These are phyloP conservation scores for Lyophyllum semitale DNA, from an alignment of 768 basidiomycete species.

Conservation along the genomic window DNA sequence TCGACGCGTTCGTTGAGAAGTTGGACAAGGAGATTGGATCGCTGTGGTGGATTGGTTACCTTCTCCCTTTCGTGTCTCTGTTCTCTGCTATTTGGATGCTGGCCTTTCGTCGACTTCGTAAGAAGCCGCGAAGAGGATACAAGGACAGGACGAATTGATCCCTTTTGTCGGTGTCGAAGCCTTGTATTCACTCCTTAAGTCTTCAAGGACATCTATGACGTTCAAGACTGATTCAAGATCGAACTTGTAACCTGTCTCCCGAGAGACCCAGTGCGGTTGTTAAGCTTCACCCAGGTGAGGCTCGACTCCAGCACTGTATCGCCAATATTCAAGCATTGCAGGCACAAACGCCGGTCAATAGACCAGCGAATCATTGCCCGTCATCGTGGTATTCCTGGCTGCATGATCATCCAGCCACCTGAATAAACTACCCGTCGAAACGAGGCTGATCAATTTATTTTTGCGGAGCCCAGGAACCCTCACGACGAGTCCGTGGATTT, in stretches of 20 bases:
- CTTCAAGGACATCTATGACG: too few species aligned
- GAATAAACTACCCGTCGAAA: too few species aligned
- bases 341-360: not conserved
- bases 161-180: not conserved
- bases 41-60: conserved; percentile 48
- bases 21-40: conserved; percentile 52
- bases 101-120: conserved; percentile 14
- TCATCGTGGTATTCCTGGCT: too few species aligned
- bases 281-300: not conserved
- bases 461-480: too few species aligned
- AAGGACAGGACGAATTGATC: conserved; percentile 13
- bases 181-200: not conserved
- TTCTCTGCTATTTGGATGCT: conserved; percentile 15
- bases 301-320: not conserved
- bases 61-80: conserved; percentile 20
- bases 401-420: too few species aligned
- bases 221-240: too few species aligned
- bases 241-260: too few species aligned
- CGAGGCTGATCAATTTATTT: too few species aligned
- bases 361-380: too few species aligned
- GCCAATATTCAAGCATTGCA: not conserved
- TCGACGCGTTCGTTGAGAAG: conserved; percentile 47
- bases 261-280: not conserved
- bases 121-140: conserved; percentile 7
- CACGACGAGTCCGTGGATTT: not conserved